Percentiles rank a stretch among this genome's conserved stretches.
phyloP scores from a whole-genome alignment of 2,329 filamentous ascomycete species.

The Boeremia lycopersici region DNA sequence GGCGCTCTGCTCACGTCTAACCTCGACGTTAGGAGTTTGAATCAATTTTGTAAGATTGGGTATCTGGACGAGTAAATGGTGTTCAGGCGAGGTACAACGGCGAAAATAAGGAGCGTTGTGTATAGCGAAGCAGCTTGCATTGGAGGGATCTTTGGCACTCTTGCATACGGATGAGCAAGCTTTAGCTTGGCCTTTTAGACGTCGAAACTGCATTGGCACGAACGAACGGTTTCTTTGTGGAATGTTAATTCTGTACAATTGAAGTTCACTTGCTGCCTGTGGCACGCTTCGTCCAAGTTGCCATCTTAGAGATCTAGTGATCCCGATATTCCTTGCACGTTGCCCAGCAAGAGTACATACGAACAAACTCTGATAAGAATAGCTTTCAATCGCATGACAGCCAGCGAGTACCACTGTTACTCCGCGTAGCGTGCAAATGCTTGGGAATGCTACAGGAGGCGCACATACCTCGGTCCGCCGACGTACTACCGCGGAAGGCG shows the following conservation, averaged over 20 bases:
- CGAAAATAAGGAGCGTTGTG: constrained; percentile 13
- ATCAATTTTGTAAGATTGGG: constrained; percentile 49
- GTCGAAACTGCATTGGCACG: constrained; percentile 12
- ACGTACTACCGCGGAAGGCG: background rate
- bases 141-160: constrained; percentile 11
- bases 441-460: background rate
- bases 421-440: background rate
- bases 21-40: constrained; percentile 52
- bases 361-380: background rate
- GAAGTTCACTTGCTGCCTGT: background rate
- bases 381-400: background rate
- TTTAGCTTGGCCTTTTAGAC: constrained; percentile 8
- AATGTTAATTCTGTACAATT: constrained; percentile 12
- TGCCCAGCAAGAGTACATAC: too few relatives aligned
- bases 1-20: constrained; percentile 53
- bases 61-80: constrained; percentile 39
- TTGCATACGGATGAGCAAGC: constrained; percentile 6
- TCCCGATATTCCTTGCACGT: too few relatives aligned
- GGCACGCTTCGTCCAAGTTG: background rate
- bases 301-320: too few relatives aligned
- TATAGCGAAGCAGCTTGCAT: constrained; percentile 18
- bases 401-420: background rate
- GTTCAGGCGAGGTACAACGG: constrained; percentile 5
- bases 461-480: constrained; percentile 7
- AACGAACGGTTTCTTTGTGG: constrained; percentile 3